Evolutionary conservation across 2,329 filamentous ascomycete species (phyloP), one percentile per base, ranked within the genome.

Genomic region (Biscogniauxia sp.): DNA sequence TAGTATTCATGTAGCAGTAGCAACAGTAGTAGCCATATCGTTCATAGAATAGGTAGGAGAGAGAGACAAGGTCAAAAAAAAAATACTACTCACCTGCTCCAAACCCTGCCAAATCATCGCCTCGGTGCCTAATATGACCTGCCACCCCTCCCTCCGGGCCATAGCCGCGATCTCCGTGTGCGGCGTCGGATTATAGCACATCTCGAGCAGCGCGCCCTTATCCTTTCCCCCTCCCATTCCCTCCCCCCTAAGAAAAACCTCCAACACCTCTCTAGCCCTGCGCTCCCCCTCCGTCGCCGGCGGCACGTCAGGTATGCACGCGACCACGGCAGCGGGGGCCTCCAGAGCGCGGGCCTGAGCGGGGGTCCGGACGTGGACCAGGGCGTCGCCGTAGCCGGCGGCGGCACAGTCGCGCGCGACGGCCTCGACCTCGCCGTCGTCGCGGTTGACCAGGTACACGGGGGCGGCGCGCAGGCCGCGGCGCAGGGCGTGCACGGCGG

Each of bases 121-220:
- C 77, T 93, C 90, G 0, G 89, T 92, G 0, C 90, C 90, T 5
- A 91, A 73, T 23, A 93, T 89, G 1, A 93, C 86, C 74, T 88
- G 83, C 90, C 90, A 93, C 0, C 88, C 88, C 9, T 80, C 79
- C 2, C 77, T 74, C 68, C 85, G 80, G 0, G 88, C 85, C 51
- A 92, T 68, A 51, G 80, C 82, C 1, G 84, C 86, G 54, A 92
- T 83, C 66, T 83, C 80, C 0, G 91, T 93, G 73, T 84, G 88
- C 0, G 89, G 88, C 2, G 81, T 79, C 0, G 91, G 91, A 72
- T 93, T 91, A 73, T 93, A 93, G 79, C 90, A 93, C 90, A 94
- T 93, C 74, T 93, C 90, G 61, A 93, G 73, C 59, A 93, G 84
- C 6, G 86, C 86, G 6, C 89, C 90, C 74, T 89, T 88, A 62